phyloP scores from a whole-genome alignment of 306 rosid species.

The apple (Malus domestica) region ASM211411v1 NC_041804.1:35265001-35265500 shows the following conservation, averaged over 20 bases:
- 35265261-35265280: too few species aligned
- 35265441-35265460: too few species aligned
- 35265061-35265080: neutral
- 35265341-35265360: too few species aligned
- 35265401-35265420: too few species aligned
- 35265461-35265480: too few species aligned
- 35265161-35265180: neutral
- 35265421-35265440: too few species aligned
- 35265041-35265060: neutral
- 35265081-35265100: neutral
- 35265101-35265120: neutral
- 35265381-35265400: too few species aligned
- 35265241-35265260: neutral
- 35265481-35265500: too few species aligned
- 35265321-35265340: too few species aligned
- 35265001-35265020: neutral
- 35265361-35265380: too few species aligned
- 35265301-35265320: too few species aligned
- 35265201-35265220: neutral
- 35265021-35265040: neutral
- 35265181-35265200: neutral
- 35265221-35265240: neutral
- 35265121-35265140: neutral
- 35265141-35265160: neutral
- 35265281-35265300: too few species aligned